A percentile compares a stretch with the other conserved stretches of the same genome.
phyloP scores from a whole-genome alignment of 257 asterid genomes.

The Solanum lycopersicoides region DNA sequence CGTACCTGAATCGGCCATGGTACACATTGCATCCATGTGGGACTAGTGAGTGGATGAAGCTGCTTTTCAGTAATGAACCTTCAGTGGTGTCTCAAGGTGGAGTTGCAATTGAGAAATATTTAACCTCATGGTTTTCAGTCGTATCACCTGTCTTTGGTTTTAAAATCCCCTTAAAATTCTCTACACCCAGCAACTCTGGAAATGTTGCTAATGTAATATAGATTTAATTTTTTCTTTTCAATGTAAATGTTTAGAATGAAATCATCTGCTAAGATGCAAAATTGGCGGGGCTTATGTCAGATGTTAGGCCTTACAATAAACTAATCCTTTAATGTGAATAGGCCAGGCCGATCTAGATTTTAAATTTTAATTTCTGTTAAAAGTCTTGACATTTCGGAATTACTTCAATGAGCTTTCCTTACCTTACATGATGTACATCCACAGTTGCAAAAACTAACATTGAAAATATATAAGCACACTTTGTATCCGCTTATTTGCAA shows the following conservation, averaged over 20 bases:
- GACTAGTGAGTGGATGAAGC: constrained; percentile 86
- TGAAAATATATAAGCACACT: neutral
- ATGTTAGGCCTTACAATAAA: neutral
- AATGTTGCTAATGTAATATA: neutral
- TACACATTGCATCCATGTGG: constrained; percentile 84
- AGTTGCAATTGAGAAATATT: constrained; percentile 27
- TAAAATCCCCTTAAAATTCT: constrained; percentile 40
- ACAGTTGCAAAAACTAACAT: neutral
- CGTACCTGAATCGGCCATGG: constrained; percentile 72
- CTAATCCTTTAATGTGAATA: neutral
- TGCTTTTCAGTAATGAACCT: constrained; percentile 31
- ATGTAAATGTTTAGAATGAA: neutral
- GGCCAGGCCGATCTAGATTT: neutral
- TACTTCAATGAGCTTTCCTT: neutral
- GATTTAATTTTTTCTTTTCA: neutral
- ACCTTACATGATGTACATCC: neutral
- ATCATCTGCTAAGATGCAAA: neutral
- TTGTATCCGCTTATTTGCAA: neutral
- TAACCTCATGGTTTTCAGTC: constrained; percentile 74
- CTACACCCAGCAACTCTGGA: neutral
- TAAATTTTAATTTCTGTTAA: neutral
- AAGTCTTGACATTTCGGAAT: neutral
- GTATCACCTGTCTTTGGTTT: constrained; percentile 68
- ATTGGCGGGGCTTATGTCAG: neutral
- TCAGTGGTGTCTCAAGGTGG: constrained; percentile 9